Evolutionary conservation across 441 rosid species (phyloP).

Genomic region (Gossypium schwendimanii): DNA sequence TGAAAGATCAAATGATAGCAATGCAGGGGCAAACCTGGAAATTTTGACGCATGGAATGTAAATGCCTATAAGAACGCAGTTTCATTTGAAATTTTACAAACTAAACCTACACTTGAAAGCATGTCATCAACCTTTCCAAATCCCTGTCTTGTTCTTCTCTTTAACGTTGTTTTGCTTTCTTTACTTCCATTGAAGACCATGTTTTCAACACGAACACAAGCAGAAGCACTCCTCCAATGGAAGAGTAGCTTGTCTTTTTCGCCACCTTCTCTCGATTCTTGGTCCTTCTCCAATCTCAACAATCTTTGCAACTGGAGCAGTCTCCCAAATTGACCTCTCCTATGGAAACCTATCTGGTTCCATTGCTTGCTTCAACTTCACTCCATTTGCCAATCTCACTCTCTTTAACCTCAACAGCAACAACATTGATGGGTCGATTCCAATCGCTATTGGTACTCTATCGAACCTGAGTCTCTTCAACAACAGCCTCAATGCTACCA

Average conservation of each 20-base stretch:
- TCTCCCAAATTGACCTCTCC: conserved; percentile 31
- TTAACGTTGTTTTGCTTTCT: conserved; percentile 16
- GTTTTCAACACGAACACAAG: conserved; percentile 35
- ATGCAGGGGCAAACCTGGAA: neutral
- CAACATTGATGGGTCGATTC: conserved; percentile 26
- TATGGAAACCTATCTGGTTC: conserved; percentile 24
- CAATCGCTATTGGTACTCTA: conserved; percentile 28
- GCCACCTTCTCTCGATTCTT: conserved; percentile 29
- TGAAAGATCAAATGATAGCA: neutral
- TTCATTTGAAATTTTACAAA: neutral
- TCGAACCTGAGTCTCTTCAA: conserved; percentile 23
- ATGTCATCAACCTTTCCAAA: neutral
- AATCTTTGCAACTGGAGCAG: conserved; percentile 36
- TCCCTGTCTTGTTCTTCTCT: conserved; percentile 10
- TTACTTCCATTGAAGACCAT: conserved; percentile 26
- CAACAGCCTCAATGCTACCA: conserved; percentile 25
- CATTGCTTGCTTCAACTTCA: conserved; percentile 37
- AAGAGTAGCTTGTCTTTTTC: conserved; percentile 23
- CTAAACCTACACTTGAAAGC: neutral
- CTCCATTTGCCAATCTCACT: conserved; percentile 34
- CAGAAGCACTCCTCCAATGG: conserved; percentile 44
- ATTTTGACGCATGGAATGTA: neutral
- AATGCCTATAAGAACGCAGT: neutral
- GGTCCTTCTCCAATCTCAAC: conserved; percentile 37
- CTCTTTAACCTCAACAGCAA: conserved; percentile 29